phyloP scores from a whole-genome alignment of 495 filamentous ascomycete species.

The Lophiostoma macrostomum region DNA sequence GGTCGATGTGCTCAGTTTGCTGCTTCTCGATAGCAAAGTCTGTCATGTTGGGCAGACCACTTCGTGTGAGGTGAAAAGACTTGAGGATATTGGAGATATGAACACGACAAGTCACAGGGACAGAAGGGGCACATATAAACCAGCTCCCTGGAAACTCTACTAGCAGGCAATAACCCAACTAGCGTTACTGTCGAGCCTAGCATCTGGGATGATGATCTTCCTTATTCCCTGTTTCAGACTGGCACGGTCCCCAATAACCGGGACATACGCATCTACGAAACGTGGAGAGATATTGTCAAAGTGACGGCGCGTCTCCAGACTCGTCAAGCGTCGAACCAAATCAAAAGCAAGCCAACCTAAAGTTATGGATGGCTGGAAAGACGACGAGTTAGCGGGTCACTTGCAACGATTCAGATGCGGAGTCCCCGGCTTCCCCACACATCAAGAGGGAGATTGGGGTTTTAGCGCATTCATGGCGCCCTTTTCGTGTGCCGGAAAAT shows the following conservation, averaged over 20 bases:
- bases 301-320: no score
- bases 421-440: constrained; percentile 9
- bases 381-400: no score
- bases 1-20: constrained; percentile 7
- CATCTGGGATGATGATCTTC: constrained; percentile 10
- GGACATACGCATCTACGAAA: neutral
- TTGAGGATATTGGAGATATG: neutral
- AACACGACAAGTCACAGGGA: constrained; percentile 18
- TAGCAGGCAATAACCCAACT: no score
- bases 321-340: no score
- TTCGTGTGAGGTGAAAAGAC: neutral
- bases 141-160: no score
- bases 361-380: no score
- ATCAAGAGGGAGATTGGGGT: constrained; percentile 1
- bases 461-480: constrained; percentile 1
- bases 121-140: no score
- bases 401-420: neutral
- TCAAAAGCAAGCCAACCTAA: no score
- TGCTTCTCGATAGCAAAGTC: constrained; percentile 1
- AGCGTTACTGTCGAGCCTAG: neutral
- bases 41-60: constrained; percentile 1
- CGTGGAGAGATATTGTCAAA: no score
- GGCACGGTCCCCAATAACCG: constrained; percentile 1
- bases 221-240: neutral
- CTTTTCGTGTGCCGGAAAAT: constrained; percentile 3